A percentile compares a stretch with the other conserved stretches of the same genome.
Evolutionary conservation across 306 rosid species (phyloP).

Genomic region (Quercus parvula): DNA sequence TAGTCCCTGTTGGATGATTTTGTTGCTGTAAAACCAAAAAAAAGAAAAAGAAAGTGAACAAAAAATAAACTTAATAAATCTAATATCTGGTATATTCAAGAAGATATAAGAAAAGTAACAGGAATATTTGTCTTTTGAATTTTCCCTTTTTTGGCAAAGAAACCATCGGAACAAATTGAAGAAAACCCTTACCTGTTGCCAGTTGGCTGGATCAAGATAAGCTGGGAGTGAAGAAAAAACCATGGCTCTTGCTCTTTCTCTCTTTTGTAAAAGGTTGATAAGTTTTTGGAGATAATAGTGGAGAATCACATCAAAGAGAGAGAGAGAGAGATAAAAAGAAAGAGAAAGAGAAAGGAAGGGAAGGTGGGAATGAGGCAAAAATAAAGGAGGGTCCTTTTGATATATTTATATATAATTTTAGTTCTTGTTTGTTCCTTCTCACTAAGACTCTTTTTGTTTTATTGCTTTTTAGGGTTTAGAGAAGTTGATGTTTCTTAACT

Average conservation of each 20-base stretch:
- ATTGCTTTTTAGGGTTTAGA: constrained; percentile 80
- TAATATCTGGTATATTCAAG: constrained; percentile 76
- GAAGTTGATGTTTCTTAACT: constrained; percentile 70
- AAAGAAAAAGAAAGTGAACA: background rate
- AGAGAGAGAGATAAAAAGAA: constrained; percentile 26
- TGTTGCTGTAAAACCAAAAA: constrained; percentile 39
- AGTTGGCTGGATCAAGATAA: constrained; percentile 85
- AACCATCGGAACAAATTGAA: constrained; percentile 18
- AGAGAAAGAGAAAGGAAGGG: constrained; percentile 31
- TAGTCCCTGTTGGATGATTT: constrained; percentile 33
- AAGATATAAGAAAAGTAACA: constrained; percentile 44
- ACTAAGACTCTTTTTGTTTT: constrained; percentile 61
- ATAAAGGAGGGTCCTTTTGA: constrained; percentile 55
- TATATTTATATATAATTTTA: constrained; percentile 57
- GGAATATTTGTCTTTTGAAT: constrained; percentile 63
- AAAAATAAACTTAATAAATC: constrained; percentile 30
- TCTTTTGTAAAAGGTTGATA: constrained; percentile 73
- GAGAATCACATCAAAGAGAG: constrained; percentile 53
- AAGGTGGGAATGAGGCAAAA: constrained; percentile 41
- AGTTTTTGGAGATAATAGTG: constrained; percentile 44
- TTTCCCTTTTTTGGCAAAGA: constrained; percentile 1
- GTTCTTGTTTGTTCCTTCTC: constrained; percentile 16
- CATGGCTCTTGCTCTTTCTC: constrained; percentile 60
- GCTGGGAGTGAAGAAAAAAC: constrained; percentile 86
- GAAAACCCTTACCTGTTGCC: constrained; percentile 76